Base-by-base conservation (phyloP, 345 rosid species). In the Corchorus olitorius region DNA sequence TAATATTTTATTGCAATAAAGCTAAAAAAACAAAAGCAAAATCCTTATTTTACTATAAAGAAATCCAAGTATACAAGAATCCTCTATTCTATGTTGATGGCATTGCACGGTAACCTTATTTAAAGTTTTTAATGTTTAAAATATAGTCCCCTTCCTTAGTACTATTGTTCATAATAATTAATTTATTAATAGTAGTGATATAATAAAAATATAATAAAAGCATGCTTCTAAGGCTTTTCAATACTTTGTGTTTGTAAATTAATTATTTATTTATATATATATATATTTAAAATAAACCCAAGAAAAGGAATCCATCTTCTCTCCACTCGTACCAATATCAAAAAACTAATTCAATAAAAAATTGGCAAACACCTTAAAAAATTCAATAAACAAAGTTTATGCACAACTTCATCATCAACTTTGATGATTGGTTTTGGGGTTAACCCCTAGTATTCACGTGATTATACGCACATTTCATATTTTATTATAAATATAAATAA, bases 141-240 rank as follows among this genome's bases (percentile, higher is more conserved):
- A 7, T 20, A 0, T 13, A 39, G 0, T 20, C 35, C 39, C 22
- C 8, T 17, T 43, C 8, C 5, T 15, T 55, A 15, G 33, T 41
- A 10, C 6, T 12, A 8, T 58, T 39, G 58, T 22, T 58, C 43
- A 45, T 49, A 0, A 39, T 60, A 33, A n/a, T 27, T 6, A 60
- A 7, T 63, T 22, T 14, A 11, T 22, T 63, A 16, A 39, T 39
- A 39, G 5, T 3, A 39, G 6, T 39, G 4, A 3, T 39, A 39
- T 3, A 39, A 39, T 3, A 39, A 68, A 61, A 67, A 72, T 62
- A 16, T 16, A 69, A 59, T 48, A 59, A 75, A 80, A 55, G 65
- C 76, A 78, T 72, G 77, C 77, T 39, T 55, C 65, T 50, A 66
- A 58, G 77, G 74, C 80, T 79, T 64, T 50, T 75, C 75, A 77